phyloP scores from a whole-genome alignment of 345 rosid genomes.

The Citrus sp. region DNA sequence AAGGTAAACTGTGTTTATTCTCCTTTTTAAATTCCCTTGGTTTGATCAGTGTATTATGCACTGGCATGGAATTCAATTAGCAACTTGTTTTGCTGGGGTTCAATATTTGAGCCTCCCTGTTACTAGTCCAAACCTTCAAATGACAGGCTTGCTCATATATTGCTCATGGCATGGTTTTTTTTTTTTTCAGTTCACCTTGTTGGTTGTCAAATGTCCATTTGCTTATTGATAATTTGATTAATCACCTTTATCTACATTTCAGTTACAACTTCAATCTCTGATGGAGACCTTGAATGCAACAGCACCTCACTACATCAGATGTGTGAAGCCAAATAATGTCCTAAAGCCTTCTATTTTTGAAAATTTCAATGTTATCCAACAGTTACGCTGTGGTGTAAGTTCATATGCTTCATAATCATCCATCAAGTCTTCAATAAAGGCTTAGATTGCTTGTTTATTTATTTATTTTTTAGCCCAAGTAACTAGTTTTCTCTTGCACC shows the following conservation, averaged over 20 bases:
- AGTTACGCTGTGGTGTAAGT: slow-evolving; percentile 98
- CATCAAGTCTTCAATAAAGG: neutral
- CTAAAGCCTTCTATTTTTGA: slow-evolving; percentile 91
- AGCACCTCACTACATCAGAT: slow-evolving; percentile 98
- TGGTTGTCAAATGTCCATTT: neutral
- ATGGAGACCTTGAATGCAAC: slow-evolving; percentile 90
- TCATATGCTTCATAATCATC: neutral
- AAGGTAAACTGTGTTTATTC: slow-evolving; percentile 42
- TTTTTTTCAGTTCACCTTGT: neutral
- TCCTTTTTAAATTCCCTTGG: neutral
- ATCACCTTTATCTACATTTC: slow-evolving; percentile 32
- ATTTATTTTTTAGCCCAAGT: neutral
- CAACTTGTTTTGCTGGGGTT: neutral
- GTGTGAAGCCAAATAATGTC: slow-evolving; percentile 93
- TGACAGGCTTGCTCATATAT: neutral
- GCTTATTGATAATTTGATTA: neutral
- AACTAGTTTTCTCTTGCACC: neutral
- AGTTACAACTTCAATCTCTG: slow-evolving; percentile 97
- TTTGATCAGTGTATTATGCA: neutral
- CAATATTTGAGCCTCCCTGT: neutral
- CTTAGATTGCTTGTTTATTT: neutral
- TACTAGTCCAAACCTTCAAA: neutral
- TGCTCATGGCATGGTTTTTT: neutral
- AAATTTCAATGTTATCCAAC: slow-evolving; percentile 84
- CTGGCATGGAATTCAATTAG: neutral